Conservation (phyloP, 2,329 filamentous ascomycete species). For the Pyrenophora teres region DNA sequence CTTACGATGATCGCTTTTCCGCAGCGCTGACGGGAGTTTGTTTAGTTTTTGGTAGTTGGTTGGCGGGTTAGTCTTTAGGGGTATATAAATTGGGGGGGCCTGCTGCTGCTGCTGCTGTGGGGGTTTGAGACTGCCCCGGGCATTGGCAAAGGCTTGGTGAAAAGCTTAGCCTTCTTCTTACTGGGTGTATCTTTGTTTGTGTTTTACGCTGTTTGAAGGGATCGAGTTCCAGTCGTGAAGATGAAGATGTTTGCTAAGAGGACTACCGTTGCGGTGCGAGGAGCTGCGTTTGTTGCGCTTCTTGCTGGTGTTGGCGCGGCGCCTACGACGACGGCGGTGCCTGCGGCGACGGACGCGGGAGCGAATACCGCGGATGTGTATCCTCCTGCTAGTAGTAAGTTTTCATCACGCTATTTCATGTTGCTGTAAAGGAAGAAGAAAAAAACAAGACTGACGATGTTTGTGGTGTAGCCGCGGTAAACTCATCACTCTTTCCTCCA, state of each 20-base stretch:
- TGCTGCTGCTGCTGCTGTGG: neutral
- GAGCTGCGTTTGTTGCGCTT: constrained; percentile 19
- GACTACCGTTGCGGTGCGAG: neutral
- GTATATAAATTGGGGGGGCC: neutral
- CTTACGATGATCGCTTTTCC: neutral
- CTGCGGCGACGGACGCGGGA: constrained; percentile 24
- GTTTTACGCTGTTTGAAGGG: neutral
- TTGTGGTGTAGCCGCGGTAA: constrained; percentile 24
- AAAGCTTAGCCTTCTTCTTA: neutral
- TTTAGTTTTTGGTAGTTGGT: too few species aligned
- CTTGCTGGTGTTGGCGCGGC: constrained; percentile 18
- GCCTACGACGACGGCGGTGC: constrained; percentile 15
- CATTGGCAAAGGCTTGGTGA: neutral
- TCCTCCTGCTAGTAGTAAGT: constrained; percentile 35
- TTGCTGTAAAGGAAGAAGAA: too few species aligned
- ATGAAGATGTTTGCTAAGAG: constrained; percentile 12
- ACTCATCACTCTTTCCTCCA: constrained; percentile 32
- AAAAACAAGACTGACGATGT: neutral
- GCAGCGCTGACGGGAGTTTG: too few species aligned
- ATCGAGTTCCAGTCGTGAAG: neutral
- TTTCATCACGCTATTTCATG: too few species aligned
- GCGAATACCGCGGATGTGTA: constrained; percentile 24
- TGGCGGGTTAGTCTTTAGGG: too few species aligned
- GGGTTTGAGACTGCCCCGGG: neutral
- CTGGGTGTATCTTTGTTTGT: neutral